Evolutionary conservation across 805 yeast species (phyloP).

Genomic region (Naumovozyma castellii): DNA sequence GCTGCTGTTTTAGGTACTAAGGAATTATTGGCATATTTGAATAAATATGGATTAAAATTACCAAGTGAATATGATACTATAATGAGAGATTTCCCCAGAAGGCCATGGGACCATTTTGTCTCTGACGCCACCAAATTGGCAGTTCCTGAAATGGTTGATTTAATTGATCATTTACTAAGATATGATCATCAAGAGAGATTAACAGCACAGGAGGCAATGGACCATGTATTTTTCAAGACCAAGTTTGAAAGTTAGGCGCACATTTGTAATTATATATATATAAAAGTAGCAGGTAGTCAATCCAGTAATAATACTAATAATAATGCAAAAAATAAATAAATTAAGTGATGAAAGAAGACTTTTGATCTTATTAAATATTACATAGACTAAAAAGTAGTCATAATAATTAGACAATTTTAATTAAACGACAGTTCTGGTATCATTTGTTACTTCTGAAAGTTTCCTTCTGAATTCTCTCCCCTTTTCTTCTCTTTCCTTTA

Average conservation of each 20-base stretch:
- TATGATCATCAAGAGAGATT: slow-evolving; percentile 84
- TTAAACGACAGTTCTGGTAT: background rate
- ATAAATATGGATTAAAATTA: slow-evolving; percentile 59
- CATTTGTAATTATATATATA: background rate
- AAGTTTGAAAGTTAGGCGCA: slow-evolving; percentile 4
- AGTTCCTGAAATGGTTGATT: slow-evolving; percentile 50
- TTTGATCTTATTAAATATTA: too few relatives aligned
- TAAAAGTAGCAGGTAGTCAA: too few relatives aligned
- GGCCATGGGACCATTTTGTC: slow-evolving; percentile 57
- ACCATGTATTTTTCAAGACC: slow-evolving; percentile 53
- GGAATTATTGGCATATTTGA: slow-evolving; percentile 54
- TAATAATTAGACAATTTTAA: too few relatives aligned
- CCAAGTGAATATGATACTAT: slow-evolving; percentile 71
- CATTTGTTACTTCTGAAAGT: background rate
- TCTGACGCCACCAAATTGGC: slow-evolving; percentile 38
- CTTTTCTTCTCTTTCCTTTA: background rate
- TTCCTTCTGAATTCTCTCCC: background rate
- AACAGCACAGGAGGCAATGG: slow-evolving; percentile 84
- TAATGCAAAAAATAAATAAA: too few relatives aligned
- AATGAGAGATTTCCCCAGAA: slow-evolving; percentile 54
- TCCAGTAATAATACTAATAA: too few relatives aligned
- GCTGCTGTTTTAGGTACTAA: slow-evolving; percentile 82
- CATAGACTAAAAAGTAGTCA: background rate
- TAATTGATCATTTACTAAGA: slow-evolving; percentile 61
- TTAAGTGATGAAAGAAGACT: too few relatives aligned